Evolutionary conservation across 805 yeast genomes (phyloP), one percentile per base, ranked within the genome.

Genomic region (Teunomyces lycoperdinae): DNA sequence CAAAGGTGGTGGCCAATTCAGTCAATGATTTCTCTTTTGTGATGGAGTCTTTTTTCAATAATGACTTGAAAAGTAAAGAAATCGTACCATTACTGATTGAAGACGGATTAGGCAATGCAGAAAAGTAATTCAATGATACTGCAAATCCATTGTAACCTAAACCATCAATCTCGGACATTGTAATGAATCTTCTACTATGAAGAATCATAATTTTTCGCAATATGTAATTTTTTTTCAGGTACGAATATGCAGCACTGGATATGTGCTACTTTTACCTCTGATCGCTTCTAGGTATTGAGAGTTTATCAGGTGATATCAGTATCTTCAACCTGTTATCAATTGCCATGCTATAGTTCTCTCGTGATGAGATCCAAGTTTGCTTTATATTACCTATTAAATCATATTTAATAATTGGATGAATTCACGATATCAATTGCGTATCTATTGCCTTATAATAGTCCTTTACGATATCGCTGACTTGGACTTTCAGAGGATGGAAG

Each of bases 1-100:
- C 38, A 9, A 34, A 34, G 13, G 39, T 29, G 26, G 14, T 24
- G 20, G 27, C 40, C 40, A 72, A 58, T 36, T 87, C 95, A 5
- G 54, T 61, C 24, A 89, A 69, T 1, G 94, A 89, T 60, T 85
- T 87, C 56, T 89, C 96, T 59, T 84, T 87, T 0, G 98, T 92
- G n/a, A 81, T 83, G 5, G 84, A 78, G 58, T 90, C 96, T 59
- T 86, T 80, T 64, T 90, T 91, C 62, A 85, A 62, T 43, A 91
- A 64, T 8, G 87, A 80, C 61, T 87, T 90, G 71, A 90, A 85
- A n/a, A 83, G 71, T 9, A 90, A 70, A 38, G 78, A 77, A 9
- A 69, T 55, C 41, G 76, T 76, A 7, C 87, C 80, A 42, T 64
- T 63, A 9, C 48, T 31, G 24, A 73, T 50, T 5, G 44, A 38